Percentiles rank a stretch among this genome's conserved stretches.
Conservation (phyloP, 2,329 filamentous ascomycete genomes). For the Monilinia fructicola region DNA sequence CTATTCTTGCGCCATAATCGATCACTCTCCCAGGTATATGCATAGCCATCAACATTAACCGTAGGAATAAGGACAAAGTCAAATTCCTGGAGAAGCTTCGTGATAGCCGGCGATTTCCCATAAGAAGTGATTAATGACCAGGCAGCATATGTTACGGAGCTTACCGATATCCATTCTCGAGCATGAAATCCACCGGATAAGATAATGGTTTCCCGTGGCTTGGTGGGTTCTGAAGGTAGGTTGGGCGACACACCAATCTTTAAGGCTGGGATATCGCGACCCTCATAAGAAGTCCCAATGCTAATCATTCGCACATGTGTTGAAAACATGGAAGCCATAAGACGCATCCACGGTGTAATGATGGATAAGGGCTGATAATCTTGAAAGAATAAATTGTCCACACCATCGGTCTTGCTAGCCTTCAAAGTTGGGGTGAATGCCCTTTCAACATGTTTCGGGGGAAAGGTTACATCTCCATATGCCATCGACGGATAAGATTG, state of each 20-base stretch:
- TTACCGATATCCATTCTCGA: conserved; percentile 93
- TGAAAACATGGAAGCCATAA: conserved; percentile 87
- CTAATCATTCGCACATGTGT: conserved; percentile 70
- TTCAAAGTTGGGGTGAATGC: conserved; percentile 40
- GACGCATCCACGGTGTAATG: conserved; percentile 79
- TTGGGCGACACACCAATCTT: conserved; percentile 66
- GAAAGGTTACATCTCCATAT: conserved; percentile 30
- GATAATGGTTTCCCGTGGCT: conserved; percentile 71
- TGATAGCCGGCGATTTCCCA: conserved; percentile 69
- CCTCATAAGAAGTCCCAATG: conserved; percentile 85
- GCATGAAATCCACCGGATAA: conserved; percentile 87
- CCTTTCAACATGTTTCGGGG: conserved; percentile 31
- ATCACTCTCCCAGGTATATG: conserved; percentile 89
- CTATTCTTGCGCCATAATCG: conserved; percentile 94
- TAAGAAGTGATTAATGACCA: conserved; percentile 85
- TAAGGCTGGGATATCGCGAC: conserved; percentile 79
- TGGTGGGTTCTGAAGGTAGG: conserved; percentile 45
- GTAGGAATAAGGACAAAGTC: conserved; percentile 88
- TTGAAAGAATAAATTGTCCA: conserved; percentile 82
- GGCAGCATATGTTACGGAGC: conserved; percentile 85
- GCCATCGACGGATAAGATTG: conserved; percentile 61
- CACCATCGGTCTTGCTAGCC: conserved; percentile 35
- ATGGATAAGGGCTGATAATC: conserved; percentile 88
- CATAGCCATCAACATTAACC: conserved; percentile 90
- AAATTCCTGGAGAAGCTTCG: conserved; percentile 76